Base-by-base conservation (phyloP, 1,284 basidiomycete species). In the Xanthoconium separans region DNA sequence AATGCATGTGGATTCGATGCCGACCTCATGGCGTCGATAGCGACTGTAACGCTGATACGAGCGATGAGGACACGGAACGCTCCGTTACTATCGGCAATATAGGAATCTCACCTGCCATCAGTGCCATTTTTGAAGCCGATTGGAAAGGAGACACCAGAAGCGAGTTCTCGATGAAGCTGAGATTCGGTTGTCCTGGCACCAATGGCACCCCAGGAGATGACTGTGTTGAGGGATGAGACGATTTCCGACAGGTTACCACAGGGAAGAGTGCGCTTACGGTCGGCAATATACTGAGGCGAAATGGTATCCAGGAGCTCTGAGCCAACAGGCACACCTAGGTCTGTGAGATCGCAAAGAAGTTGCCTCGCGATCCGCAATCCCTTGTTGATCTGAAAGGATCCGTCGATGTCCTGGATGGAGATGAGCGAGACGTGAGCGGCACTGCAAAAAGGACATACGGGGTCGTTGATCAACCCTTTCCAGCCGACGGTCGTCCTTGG, bases 41-140 rank as follows among this genome's bases (percentile, higher is more conserved):
- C 95, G 39, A 90, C 86, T 0, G 77, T 72, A 33, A 89, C 80
- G 56, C 82, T 83, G 41, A 36, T 13, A 37, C 15, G 12, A 43
- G 44, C 13, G 49, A 51, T 70, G 20, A 65, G 53, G 6, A 60
- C 15, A 39, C 15, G 8, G 24, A 51, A 49, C 6, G 7, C 10
- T 12, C 9, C 4, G 11, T 10, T 48, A 18, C 41, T 44, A 46
- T 29, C 48, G 39, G 22, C 33, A 18, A 6, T 27, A 22, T 27
- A 22, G 39, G 44, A 45, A 47, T 51, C 77, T 66, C 60, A 93
- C 86, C 89, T 89, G 48, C 96, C 96, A 71, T 98, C 95, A 6
- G 96, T 98, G 51, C 95, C 95, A 72, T 99, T 99, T 76, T 99
- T 99, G 87, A 99, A 99, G n/a, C 96, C 92, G 58, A 93, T 89